These are phyloP conservation scores for Alternaria burnsii DNA, from an alignment of 2,329 filamentous ascomycete genomes.

Conservation along the genomic window DNA sequence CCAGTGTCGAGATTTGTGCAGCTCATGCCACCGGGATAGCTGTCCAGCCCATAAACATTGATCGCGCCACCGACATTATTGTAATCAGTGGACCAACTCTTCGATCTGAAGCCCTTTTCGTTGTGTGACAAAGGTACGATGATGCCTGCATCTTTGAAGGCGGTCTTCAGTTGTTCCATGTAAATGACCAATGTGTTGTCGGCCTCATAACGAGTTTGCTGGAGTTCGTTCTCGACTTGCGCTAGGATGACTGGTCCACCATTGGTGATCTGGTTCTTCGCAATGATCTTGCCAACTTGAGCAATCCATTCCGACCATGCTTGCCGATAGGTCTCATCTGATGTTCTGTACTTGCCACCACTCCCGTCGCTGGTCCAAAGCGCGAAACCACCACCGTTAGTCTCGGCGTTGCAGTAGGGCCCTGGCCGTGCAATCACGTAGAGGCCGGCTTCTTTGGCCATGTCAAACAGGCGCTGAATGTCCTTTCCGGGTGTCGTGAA, in stretches of 20 bases:
- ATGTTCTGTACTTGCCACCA: constrained; percentile 55
- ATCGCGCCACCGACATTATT: constrained; percentile 64
- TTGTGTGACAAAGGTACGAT: constrained; percentile 61
- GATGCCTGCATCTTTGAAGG: constrained; percentile 58
- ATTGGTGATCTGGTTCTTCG: constrained; percentile 60
- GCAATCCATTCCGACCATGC: constrained; percentile 60
- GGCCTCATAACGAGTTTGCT: constrained; percentile 55
- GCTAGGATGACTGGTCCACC: constrained; percentile 62
- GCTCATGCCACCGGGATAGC: constrained; percentile 58
- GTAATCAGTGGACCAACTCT: constrained; percentile 65
- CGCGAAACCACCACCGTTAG: constrained; percentile 58
- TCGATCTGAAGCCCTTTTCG: constrained; percentile 59
- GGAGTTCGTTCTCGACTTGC: constrained; percentile 64
- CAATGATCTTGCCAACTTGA: constrained; percentile 59
- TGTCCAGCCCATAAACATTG: constrained; percentile 60
- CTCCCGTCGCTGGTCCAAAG: constrained; percentile 59
- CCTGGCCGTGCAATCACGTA: constrained; percentile 62
- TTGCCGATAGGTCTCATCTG: constrained; percentile 55
- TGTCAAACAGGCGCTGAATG: constrained; percentile 60
- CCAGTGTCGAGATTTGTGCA: constrained; percentile 61
- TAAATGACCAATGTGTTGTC: constrained; percentile 60
- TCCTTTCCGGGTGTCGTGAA: constrained; percentile 62
- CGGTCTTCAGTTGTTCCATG: constrained; percentile 61
- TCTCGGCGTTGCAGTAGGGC: constrained; percentile 63
- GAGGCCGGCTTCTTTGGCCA: constrained; percentile 61